Conservation (phyloP, 1,139 yeast species). For the Scheffersomyces illinoinensis region DNA sequence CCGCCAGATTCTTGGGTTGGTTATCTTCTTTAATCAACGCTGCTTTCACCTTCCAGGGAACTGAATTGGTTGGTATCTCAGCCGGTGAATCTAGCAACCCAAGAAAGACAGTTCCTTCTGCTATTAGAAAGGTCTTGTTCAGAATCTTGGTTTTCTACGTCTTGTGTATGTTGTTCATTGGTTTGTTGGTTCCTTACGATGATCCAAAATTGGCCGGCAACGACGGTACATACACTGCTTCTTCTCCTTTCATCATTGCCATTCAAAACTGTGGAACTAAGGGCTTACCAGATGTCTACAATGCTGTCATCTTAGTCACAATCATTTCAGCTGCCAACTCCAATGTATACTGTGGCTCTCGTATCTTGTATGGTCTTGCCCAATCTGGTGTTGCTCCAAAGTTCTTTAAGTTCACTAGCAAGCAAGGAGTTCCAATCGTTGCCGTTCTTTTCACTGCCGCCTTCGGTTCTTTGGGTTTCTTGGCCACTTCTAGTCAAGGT, state of each 20-base stretch:
- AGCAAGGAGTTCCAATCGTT: conserved; percentile 65
- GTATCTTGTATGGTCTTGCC: conserved; percentile 69
- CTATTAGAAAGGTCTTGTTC: conserved; percentile 78
- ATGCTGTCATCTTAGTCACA: conserved; percentile 69
- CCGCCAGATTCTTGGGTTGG: conserved; percentile 69
- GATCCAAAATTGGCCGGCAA: conserved; percentile 46
- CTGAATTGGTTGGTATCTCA: conserved; percentile 82
- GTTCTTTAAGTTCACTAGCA: conserved; percentile 51
- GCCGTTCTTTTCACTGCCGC: conserved; percentile 60
- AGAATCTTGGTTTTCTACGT: conserved; percentile 83
- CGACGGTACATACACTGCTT: conserved; percentile 31
- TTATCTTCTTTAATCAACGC: conserved; percentile 62
- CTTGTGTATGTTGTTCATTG: conserved; percentile 76
- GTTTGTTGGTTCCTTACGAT: conserved; percentile 77
- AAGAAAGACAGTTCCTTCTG: conserved; percentile 77
- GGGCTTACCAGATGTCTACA: conserved; percentile 68
- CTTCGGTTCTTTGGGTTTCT: conserved; percentile 67
- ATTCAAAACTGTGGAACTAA: conserved; percentile 70
- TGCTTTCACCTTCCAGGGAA: conserved; percentile 80
- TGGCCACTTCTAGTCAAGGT: conserved; percentile 63
- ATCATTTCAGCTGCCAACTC: conserved; percentile 81
- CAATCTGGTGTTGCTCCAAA: conserved; percentile 62
- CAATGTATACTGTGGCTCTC: conserved; percentile 76
- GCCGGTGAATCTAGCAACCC: conserved; percentile 91
- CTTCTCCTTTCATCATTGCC: conserved; percentile 58